These are phyloP conservation scores for Microdochium trichocladiopsis DNA, from an alignment of 2,329 filamentous ascomycete genomes.

Conservation along the genomic window DNA sequence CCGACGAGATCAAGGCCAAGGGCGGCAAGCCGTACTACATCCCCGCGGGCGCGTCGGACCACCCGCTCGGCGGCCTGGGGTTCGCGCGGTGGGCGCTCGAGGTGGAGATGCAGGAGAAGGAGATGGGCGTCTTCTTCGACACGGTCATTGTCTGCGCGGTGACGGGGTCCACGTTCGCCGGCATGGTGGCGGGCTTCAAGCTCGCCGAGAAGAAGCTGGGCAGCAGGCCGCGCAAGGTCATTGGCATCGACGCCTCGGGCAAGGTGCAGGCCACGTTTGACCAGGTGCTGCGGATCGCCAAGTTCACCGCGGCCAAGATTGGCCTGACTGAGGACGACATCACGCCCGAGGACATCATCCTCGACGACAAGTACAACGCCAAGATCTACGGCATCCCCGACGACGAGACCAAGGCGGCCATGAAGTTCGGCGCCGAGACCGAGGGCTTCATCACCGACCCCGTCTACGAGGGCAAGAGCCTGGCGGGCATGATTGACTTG, in stretches of 20 bases:
- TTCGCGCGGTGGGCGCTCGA: slow-evolving; percentile 68
- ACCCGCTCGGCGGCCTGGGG: slow-evolving; percentile 62
- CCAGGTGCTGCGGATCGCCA: slow-evolving; percentile 61
- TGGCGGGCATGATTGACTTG: slow-evolving; percentile 66
- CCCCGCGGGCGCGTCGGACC: slow-evolving; percentile 63
- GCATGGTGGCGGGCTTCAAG: slow-evolving; percentile 69
- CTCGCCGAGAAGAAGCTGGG: slow-evolving; percentile 42
- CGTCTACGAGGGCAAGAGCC: slow-evolving; percentile 69
- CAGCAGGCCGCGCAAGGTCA: slow-evolving; percentile 42
- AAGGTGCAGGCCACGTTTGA: slow-evolving; percentile 54
- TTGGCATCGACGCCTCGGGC: slow-evolving; percentile 61
- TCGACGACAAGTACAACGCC: slow-evolving; percentile 59
- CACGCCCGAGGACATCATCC: slow-evolving; percentile 51
- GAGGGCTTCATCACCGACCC: slow-evolving; percentile 71
- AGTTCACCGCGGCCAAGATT: slow-evolving; percentile 54
- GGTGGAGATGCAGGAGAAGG: slow-evolving; percentile 55
- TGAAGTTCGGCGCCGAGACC: slow-evolving; percentile 58
- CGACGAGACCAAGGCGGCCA: slow-evolving; percentile 57
- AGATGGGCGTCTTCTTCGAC: slow-evolving; percentile 58
- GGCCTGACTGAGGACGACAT: slow-evolving; percentile 54
- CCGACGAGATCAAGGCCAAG: slow-evolving; percentile 39
- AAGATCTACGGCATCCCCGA: slow-evolving; percentile 63
- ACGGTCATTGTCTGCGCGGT: slow-evolving; percentile 63
- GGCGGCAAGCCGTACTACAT: slow-evolving; percentile 65
- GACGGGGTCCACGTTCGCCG: slow-evolving; percentile 63